phyloP scores from a whole-genome alignment of 257 asterid genomes.

The Eucommia ulmoides region DNA sequence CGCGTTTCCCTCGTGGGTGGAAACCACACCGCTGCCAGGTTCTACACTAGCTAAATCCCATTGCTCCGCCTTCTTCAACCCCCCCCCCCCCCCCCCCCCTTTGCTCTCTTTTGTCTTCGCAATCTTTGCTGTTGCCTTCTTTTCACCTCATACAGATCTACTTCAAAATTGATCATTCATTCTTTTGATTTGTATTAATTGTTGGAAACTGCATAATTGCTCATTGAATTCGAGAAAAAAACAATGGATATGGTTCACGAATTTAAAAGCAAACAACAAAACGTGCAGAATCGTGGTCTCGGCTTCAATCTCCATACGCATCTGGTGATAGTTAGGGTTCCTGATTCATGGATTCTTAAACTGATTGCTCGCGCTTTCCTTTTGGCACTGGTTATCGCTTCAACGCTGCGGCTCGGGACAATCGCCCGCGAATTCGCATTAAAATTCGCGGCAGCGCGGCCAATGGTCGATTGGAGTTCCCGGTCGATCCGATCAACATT shows the following conservation, averaged over 20 bases:
- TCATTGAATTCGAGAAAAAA: neutral
- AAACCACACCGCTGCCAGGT: conserved; percentile 78
- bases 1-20: conserved; percentile 77
- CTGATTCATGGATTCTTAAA: conserved; percentile 49
- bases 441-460: conserved; percentile 24
- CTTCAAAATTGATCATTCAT: no score
- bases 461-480: conserved; percentile 5
- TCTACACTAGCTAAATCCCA: conserved; percentile 83
- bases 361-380: conserved; percentile 44
- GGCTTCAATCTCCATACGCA: conserved; percentile 26
- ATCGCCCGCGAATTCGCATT: no score
- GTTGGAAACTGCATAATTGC: neutral
- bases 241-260: neutral
- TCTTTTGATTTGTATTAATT: no score
- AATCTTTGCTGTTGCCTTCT: conserved; percentile 21
- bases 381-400: conserved; percentile 36
- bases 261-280: neutral
- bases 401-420: conserved; percentile 25
- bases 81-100: conserved; percentile 3
- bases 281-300: no score
- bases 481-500: conserved; percentile 11
- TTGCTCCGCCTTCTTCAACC: no score
- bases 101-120: no score
- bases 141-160: no score
- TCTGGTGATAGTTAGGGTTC: conserved; percentile 36